Evolutionary conservation across 2,329 filamentous ascomycete species (phyloP).

Genomic region (Parasarocladium wereldwijsianum): DNA sequence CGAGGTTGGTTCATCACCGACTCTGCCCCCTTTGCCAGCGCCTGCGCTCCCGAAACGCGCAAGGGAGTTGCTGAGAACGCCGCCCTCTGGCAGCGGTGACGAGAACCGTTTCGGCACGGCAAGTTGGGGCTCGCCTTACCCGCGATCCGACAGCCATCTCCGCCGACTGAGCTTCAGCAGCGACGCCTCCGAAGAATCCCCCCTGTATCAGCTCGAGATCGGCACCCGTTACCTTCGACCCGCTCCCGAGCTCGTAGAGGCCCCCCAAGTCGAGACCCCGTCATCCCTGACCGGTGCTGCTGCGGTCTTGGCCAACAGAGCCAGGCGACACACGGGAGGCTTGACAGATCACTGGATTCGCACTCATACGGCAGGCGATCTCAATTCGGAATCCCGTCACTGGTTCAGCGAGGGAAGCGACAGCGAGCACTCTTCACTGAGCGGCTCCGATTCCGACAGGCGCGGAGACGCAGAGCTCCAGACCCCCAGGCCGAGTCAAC

Average conservation of each 20-base stretch:
- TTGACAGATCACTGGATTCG: slow-evolving; percentile 79
- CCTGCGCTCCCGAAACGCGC: slow-evolving; percentile 43
- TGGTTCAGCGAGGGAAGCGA: slow-evolving; percentile 66
- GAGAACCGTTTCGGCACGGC: slow-evolving; percentile 47
- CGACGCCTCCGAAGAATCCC: slow-evolving; percentile 44
- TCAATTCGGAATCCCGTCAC: slow-evolving; percentile 53
- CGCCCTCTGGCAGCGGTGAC: slow-evolving; percentile 20
- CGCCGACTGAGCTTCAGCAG: slow-evolving; percentile 40
- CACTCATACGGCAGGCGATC: slow-evolving; percentile 61
- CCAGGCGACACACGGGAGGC: slow-evolving; percentile 41
- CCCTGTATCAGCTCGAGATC: slow-evolving; percentile 45
- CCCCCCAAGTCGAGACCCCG: slow-evolving; percentile 13
- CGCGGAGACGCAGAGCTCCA: slow-evolving; percentile 30
- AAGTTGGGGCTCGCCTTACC: slow-evolving; percentile 87
- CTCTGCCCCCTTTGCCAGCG: slow-evolving; percentile 41
- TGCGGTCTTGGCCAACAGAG: slow-evolving; percentile 48
- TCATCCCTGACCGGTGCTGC: slow-evolving; percentile 22
- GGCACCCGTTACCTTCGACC: slow-evolving; percentile 48
- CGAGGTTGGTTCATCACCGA: slow-evolving; percentile 39
- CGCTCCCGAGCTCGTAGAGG: slow-evolving; percentile 24
- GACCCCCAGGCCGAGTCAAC: slow-evolving; percentile 28
- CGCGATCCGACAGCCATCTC: slow-evolving; percentile 41
- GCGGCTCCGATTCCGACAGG: slow-evolving; percentile 45
- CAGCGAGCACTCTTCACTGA: slow-evolving; percentile 64
- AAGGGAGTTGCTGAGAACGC: slow-evolving; percentile 39